These are phyloP conservation scores for Coniosporium tulheliwenetii DNA, from an alignment of 2,329 filamentous ascomycete species.

Conservation along the genomic window DNA sequence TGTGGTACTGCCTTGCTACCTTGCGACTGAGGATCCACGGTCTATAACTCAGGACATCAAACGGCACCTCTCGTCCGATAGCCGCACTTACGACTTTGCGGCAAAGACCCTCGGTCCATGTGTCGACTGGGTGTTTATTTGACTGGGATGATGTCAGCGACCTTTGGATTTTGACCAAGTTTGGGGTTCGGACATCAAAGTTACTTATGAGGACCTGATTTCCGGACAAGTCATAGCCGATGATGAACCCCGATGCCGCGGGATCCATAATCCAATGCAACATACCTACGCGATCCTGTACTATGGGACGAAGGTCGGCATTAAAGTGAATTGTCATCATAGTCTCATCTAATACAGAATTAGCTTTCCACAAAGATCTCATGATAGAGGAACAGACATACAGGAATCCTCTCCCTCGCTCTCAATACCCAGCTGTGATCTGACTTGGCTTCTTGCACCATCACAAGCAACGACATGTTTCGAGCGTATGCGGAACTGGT, in stretches of 20 bases:
- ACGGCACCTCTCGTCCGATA: conserved; percentile 17
- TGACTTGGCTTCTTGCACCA: conserved; percentile 18
- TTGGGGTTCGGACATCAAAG: conserved; percentile 18
- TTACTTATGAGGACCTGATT: conserved; percentile 30
- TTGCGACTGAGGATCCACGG: conserved; percentile 27
- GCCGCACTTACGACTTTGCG: conserved; percentile 16
- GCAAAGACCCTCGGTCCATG: conserved; percentile 20
- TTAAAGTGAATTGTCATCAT: conserved; percentile 34
- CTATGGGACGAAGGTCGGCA: conserved; percentile 21
- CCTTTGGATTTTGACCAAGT: conserved; percentile 2
- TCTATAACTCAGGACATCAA: conserved; percentile 23
- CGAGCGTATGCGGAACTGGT: conserved; percentile 14
- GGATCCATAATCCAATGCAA: conserved; percentile 30
- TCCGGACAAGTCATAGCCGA: conserved; percentile 24
- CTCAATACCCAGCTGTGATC: conserved; percentile 16
- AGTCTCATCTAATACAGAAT: conserved; percentile 18
- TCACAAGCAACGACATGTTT: conserved; percentile 21
- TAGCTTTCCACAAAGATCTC: conserved; percentile 1
- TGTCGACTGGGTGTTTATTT: conserved; percentile 17
- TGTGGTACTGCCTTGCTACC: conserved; percentile 21
- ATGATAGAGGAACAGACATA: conserved; percentile 6
- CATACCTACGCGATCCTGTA: conserved; percentile 25
- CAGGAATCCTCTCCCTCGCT: conserved; percentile 28
- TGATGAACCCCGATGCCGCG: conserved; percentile 26
- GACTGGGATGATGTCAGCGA: conserved; percentile 7